Evolutionary conservation across 1,284 basidiomycete genomes (phyloP), one percentile per base, ranked within the genome.

Genomic region (Moesziomyces sp.): DNA sequence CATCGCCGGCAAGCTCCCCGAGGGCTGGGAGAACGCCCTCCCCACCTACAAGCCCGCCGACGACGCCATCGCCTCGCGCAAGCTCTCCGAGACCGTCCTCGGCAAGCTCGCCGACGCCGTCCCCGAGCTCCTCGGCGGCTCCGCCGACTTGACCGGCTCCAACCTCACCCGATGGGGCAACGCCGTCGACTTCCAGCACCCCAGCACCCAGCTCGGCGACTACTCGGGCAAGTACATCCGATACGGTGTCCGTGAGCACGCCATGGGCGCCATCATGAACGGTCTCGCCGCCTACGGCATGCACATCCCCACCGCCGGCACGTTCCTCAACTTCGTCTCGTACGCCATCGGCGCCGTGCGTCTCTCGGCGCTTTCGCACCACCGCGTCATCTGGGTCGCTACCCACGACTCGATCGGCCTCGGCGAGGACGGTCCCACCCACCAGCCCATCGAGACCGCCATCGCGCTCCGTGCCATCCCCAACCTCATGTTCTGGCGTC

Each of bases 171-270:
- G 92, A 70, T 86, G 85, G 86, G 92, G 93, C 87, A 88, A 88
- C 79, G 89, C 88, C 58, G 87, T 91, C 70, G 95, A 97, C 87
- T 97, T 97, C 91, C 95, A 97, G 86, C 91, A 90, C 58, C 91
- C 92, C 21, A 55, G 46, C 65, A 91, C 88, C 85, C 93, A 92
- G 46, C 88, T 97, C 55, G 94, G 94, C 68, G 88, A 86, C 75
- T 97, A 94, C 86, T 86, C 89, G 66, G 94, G 94, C 65, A 92
- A 91, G 56, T 97, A 97, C 86, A 90, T 97, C 85, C 92, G 93
- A 61, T 97, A 92, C 86, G 94, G 94, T 90, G 94, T 97, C 64
- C 93, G 94, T 86, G 94, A 97, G 86, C 94, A 97, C 86, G 94
- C 88, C 80, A 97, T 97, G 94, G 93, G 91, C 82, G 94, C 94